Evolutionary conservation across 176 grass and related monocot genomes (phyloP), one percentile per base, ranked within the genome.

Genomic region (Triticum timopheevii): DNA sequence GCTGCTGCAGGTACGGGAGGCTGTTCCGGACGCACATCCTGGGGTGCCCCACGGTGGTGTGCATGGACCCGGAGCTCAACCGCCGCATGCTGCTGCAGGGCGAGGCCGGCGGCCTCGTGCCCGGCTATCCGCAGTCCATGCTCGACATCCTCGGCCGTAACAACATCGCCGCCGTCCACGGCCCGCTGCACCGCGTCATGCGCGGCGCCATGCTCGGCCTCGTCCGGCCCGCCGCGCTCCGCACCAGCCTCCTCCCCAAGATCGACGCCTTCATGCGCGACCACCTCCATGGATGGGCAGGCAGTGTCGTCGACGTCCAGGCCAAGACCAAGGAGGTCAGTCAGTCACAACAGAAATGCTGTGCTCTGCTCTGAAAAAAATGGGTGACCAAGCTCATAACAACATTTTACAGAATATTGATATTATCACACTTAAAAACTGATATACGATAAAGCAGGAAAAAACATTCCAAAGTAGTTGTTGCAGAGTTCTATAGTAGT

Each of bases 101-200:
- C 62, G 97, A 99, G 4, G 83, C 89, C 30, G 90, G 87, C 12
- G 92, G 97, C 34, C 90, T 99, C 25, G 75, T 99, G 19, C 97
- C 97, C 12, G 97, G 97, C 7, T 99, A 99, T 44, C 97, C 97
- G 45, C 92, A 99, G 89, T 99, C 97, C 11, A 99, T 99, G 97
- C 90, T 99, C 3, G 89, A 99, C 73, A 94, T 99, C 71, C 77
- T 99, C 13, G 97, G 97, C 3, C 80, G 78, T 45, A 87, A 85
- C 88, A 99, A 99, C 94, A 94, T 99, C 76, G 97, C 97, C 70
- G 92, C 97, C 10, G 94, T 99, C 12, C 94, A 99, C 49, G 97
- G 97, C 0, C 84, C 89, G 20, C 87, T 92, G 19, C 97, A 99
- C 73, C 95, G 92, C 69, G 61, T 86, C 86, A 96, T 99, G 92